Evolutionary conservation across 352 stramenopile species (phyloP).

Genomic region (Globisporangium orthogonon): DNA sequence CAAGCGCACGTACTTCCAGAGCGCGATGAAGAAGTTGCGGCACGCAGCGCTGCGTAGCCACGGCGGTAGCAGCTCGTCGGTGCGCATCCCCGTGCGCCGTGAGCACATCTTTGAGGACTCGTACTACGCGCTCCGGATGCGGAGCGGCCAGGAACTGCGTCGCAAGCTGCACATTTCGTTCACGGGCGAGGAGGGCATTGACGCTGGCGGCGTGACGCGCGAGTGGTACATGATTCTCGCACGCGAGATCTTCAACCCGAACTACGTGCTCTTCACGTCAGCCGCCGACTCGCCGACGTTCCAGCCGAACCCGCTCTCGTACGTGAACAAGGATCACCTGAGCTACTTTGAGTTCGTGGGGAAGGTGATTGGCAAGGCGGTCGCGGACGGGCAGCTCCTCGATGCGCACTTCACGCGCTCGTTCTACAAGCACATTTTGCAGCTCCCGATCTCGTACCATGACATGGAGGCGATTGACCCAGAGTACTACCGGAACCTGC

Average conservation of each 20-base stretch:
- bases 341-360: conserved; percentile 98
- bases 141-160: conserved; percentile 95
- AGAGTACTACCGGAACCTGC: conserved; percentile 93
- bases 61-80: conserved; percentile 87
- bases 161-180: conserved; percentile 98
- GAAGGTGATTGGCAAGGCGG: conserved; percentile 98
- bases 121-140: conserved; percentile 96
- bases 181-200: conserved; percentile 96
- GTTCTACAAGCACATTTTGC: conserved; percentile 99
- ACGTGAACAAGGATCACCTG: conserved; percentile 98
- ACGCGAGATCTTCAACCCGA: conserved; percentile 99
- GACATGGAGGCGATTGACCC: conserved; percentile 99
- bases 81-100: conserved; percentile 87
- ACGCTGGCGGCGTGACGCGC: conserved; percentile 96
- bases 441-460: conserved; percentile 94
- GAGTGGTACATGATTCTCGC: conserved; percentile 99
- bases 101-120: conserved; percentile 99
- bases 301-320: conserved; percentile 98
- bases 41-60: conserved; percentile 78
- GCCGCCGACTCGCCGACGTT: conserved; percentile 98
- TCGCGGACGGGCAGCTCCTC: conserved; percentile 97
- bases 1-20: conserved; percentile 98
- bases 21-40: conserved; percentile 89
- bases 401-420: conserved; percentile 98
- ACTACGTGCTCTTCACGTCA: conserved; percentile 99